Evolutionary conservation across 495 filamentous ascomycete genomes (phyloP), one percentile per base, ranked within the genome.

Genomic region (Podospora didyma): DNA sequence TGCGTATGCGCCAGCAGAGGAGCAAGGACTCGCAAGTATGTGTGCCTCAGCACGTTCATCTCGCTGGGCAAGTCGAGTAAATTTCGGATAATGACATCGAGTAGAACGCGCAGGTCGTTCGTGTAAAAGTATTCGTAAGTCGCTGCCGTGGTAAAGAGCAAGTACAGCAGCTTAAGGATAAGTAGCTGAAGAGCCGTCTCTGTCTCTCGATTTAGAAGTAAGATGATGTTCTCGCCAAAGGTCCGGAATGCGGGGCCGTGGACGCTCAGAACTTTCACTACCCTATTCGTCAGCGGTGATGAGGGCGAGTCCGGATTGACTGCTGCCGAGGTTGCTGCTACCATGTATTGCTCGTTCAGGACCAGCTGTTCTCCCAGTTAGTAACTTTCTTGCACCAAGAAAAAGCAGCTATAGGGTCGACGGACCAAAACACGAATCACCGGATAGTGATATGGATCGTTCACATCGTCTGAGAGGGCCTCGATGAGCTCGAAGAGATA

Each of bases 81-180:
- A 62, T 98, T 98, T 35, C 94, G 91, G 54, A 98, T 90, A 51
- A 97, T 89, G 64, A 98, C 93, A 64, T 98, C 94, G 41, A 97
- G 82, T 14, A 98, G 82, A 12, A 98, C 94, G 42, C 89, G 89
- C 7, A 98, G 79, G 65, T 98, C 94, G 69, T 98, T 98, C 19
- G 90, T 96, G 66, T 96, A 98, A 70, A 98, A 98, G 70, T 97
- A 98, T 69, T 98, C 94, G 70, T 92, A 88, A 1, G 95, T 98
- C 24, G 88, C 82, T 3, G 83, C 82, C 12, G 90, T 97, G 10
- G 91, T 96, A 73, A 97, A 97, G 10, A 97, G 81, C 41, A 98
- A 83, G 70, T 96, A 98, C 24, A 98, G 78, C 17, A 97, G 83
- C 66, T 98, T 98, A 45, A 98, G 80, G 51, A 96, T 97, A 3